Percentiles rank a stretch among this genome's conserved stretches.
These are phyloP conservation scores for Artemisia princeps DNA, from an alignment of 140 eudicot species.

Conservation along the genomic window DNA sequence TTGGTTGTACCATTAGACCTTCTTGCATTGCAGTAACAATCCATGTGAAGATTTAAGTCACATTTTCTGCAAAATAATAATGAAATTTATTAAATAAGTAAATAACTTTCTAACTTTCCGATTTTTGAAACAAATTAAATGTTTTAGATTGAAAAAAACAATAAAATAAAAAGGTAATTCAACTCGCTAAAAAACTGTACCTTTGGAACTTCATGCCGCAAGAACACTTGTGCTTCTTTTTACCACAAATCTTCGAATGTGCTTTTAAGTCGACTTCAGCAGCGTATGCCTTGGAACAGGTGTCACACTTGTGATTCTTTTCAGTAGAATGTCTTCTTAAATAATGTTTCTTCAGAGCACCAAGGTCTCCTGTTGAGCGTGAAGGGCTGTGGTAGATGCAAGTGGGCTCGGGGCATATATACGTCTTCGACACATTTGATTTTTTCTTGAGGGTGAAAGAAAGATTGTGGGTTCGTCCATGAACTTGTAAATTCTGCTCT, in stretches of 20 bases:
- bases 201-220: slow-evolving; percentile 43
- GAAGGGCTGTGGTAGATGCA: slow-evolving; percentile 40
- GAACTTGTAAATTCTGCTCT: slow-evolving; percentile 49
- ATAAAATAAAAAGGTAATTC: too few species aligned
- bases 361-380: slow-evolving; percentile 45
- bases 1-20: background rate
- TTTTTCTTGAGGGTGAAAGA: slow-evolving; percentile 34
- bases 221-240: slow-evolving; percentile 34
- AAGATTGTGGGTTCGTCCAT: slow-evolving; percentile 44
- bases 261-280: slow-evolving; percentile 44
- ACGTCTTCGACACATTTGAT: background rate
- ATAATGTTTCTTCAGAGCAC: slow-evolving; percentile 51
- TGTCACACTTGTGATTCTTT: slow-evolving; percentile 38
- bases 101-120: too few species aligned
- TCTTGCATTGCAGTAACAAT: too few species aligned
- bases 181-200: slow-evolving; percentile 11
- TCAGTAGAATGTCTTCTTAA: slow-evolving; percentile 37
- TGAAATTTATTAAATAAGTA: too few species aligned
- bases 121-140: too few species aligned
- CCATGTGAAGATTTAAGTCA: background rate
- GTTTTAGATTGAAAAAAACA: too few species aligned
- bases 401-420: slow-evolving; percentile 42
- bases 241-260: slow-evolving; percentile 41
- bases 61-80: slow-evolving; percentile 14
- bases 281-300: slow-evolving; percentile 29